phyloP scores from a whole-genome alignment of 2,329 filamentous ascomycete species.

The Alternaria rosae region DNA sequence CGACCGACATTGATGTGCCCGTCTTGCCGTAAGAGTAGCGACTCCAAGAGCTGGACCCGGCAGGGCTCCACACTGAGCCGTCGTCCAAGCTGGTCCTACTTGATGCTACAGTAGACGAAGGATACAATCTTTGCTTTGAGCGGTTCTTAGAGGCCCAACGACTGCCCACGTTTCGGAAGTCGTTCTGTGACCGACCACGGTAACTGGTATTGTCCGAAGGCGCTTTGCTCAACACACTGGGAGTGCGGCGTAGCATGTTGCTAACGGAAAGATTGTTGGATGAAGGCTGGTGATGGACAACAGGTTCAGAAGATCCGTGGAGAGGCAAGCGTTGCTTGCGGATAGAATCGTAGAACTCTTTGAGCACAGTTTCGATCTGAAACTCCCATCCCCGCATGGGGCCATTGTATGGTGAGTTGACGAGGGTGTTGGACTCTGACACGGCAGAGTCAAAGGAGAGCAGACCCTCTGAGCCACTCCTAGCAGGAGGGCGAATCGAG shows the following conservation, averaged over 20 bases:
- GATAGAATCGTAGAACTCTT: slow-evolving; percentile 90
- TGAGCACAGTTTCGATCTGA: slow-evolving; percentile 88
- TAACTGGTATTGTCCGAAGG: slow-evolving; percentile 81
- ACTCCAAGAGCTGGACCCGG: slow-evolving; percentile 92
- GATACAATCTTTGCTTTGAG: slow-evolving; percentile 78
- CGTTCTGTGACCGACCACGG: slow-evolving; percentile 72
- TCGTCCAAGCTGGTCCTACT: slow-evolving; percentile 96
- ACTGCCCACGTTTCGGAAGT: slow-evolving; percentile 68
- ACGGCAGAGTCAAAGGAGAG: slow-evolving; percentile 45
- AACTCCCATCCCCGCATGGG: slow-evolving; percentile 82
- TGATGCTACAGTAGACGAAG: slow-evolving; percentile 81
- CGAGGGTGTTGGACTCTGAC: slow-evolving; percentile 74
- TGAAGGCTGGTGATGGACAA: slow-evolving; percentile 55
- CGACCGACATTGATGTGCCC: slow-evolving; percentile 88
- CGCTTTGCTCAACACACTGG: slow-evolving; percentile 90
- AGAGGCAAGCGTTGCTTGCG: slow-evolving; percentile 85
- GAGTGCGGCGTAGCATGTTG: slow-evolving; percentile 80
- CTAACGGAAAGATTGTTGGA: slow-evolving; percentile 72
- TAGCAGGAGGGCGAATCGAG: slow-evolving; percentile 51
- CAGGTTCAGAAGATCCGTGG: slow-evolving; percentile 70
- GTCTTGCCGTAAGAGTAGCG: slow-evolving; percentile 91
- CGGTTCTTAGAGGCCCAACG: slow-evolving; percentile 87
- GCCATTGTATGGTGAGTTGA: slow-evolving; percentile 79
- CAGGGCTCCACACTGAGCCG: slow-evolving; percentile 89
- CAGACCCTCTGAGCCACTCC: slow-evolving; percentile 47